phyloP scores from a whole-genome alignment of 2,329 filamentous ascomycete species.

The Calonectria montana region DNA sequence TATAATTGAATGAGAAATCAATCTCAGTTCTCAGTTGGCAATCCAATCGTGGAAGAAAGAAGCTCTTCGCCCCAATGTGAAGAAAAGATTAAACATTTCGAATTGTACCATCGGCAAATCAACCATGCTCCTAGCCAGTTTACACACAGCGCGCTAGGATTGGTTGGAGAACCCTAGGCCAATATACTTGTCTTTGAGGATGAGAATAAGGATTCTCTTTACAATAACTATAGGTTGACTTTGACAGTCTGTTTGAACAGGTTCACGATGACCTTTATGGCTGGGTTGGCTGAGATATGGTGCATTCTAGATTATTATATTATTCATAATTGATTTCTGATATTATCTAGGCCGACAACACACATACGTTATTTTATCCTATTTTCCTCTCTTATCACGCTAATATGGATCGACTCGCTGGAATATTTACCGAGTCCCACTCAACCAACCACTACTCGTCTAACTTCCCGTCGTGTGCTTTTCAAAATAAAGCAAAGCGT shows the following conservation, averaged over 20 bases:
- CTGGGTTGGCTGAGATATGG: slow-evolving; percentile 23
- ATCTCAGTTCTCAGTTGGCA: slow-evolving; percentile 5
- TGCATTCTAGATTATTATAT: background rate
- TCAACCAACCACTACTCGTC: slow-evolving; percentile 12
- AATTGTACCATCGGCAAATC: slow-evolving; percentile 16
- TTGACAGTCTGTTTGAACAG: slow-evolving; percentile 23
- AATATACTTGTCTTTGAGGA: background rate
- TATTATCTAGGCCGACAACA: slow-evolving; percentile 8
- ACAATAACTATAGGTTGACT: background rate
- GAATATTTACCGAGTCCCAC: slow-evolving; percentile 11
- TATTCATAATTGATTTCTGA: background rate
- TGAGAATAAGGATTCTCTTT: background rate
- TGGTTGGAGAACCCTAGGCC: background rate
- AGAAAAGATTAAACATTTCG: slow-evolving; percentile 7
- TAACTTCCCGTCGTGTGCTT: slow-evolving; percentile 17
- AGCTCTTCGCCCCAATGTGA: background rate
- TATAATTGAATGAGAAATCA: background rate
- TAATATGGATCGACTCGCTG: slow-evolving; percentile 21
- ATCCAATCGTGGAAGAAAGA: background rate
- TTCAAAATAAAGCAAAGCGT: background rate
- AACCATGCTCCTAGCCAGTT: background rate
- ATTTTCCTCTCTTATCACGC: slow-evolving; percentile 27
- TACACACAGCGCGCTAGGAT: background rate
- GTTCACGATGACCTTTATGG: slow-evolving; percentile 22
- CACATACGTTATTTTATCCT: slow-evolving; percentile 17